Percentiles rank a stretch among this genome's conserved stretches.
These are phyloP conservation scores for Millerago galiae DNA, from an alignment of 805 yeast genomes.

Conservation along the genomic window DNA sequence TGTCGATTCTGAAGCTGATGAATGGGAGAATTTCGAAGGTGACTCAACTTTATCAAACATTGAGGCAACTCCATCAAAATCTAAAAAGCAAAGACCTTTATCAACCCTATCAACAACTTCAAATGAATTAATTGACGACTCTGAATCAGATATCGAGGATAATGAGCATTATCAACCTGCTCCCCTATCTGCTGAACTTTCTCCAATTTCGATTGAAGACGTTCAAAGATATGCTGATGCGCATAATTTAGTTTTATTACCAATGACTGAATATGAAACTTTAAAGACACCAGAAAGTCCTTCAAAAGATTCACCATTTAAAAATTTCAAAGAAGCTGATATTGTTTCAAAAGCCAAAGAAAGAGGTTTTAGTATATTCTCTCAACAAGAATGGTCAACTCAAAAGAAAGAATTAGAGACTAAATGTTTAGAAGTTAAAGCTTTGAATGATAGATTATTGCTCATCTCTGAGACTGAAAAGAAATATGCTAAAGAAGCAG, in stretches of 20 bases:
- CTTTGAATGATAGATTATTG: slow-evolving; percentile 3
- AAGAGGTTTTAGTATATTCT: slow-evolving; percentile 12
- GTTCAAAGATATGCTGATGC: slow-evolving; percentile 26
- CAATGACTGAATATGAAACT: slow-evolving; percentile 15
- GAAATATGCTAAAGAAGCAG: slow-evolving; percentile 15
- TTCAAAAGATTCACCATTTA: slow-evolving; percentile 21
- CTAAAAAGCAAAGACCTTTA: slow-evolving; percentile 9
- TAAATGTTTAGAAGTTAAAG: slow-evolving; percentile 4
- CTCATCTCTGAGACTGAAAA: slow-evolving; percentile 18
- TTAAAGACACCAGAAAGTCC: slow-evolving; percentile 20
- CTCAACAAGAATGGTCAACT: slow-evolving; percentile 6
- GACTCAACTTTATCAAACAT: slow-evolving; percentile 12
- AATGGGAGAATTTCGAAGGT: slow-evolving; percentile 26
- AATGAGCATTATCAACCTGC: slow-evolving; percentile 15
- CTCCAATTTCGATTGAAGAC: slow-evolving; percentile 17
- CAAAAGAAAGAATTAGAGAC: slow-evolving; percentile 3
- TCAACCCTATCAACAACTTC: slow-evolving; percentile 10
- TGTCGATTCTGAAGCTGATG: slow-evolving; percentile 18
- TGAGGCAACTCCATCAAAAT: slow-evolving; percentile 11
- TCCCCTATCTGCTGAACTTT: slow-evolving; percentile 20
- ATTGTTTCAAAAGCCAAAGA: slow-evolving; percentile 15
- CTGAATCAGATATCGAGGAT: slow-evolving; percentile 20
- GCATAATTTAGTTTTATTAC: slow-evolving; percentile 25
- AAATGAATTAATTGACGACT: slow-evolving; percentile 15
- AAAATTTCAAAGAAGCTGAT: slow-evolving; percentile 12